These are phyloP conservation scores for Aureobasidium lini DNA, from an alignment of 2,329 filamentous ascomycete genomes.

Conservation along the genomic window DNA sequence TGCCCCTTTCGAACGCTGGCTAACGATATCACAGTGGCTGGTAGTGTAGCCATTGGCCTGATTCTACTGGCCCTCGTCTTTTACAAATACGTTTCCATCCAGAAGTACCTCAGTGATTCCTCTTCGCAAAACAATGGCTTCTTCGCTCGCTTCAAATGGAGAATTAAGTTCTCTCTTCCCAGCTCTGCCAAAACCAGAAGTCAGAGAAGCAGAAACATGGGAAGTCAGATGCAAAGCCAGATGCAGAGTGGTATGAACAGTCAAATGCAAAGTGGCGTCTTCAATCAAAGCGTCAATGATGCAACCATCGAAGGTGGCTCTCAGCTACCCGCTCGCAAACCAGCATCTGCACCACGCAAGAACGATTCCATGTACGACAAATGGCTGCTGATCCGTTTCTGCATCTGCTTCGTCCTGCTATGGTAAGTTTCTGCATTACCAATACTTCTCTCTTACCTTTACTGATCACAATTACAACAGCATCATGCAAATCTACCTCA, in stretches of 20 bases:
- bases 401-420: conserved; percentile 16
- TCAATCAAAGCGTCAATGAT: not conserved
- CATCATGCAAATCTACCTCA: conserved; percentile 16
- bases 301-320: not conserved
- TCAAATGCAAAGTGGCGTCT: not conserved
- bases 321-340: not conserved
- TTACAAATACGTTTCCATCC: conserved; percentile 12
- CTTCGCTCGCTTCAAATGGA: conserved; percentile 1
- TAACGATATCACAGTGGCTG: not conserved
- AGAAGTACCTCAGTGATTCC: not conserved
- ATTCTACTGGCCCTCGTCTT: not conserved
- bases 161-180: conserved; percentile 8
- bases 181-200: not conserved
- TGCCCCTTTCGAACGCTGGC: not conserved
- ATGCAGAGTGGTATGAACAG: not conserved
- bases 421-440: conserved; percentile 1
- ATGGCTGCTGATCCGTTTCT: conserved; percentile 19
- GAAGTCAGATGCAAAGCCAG: not conserved
- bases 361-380: conserved; percentile 8
- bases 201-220: not conserved
- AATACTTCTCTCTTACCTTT: not conserved
- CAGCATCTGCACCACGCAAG: not conserved
- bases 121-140: not conserved
- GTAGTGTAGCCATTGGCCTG: not conserved
- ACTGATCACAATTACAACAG: not conserved